Base-by-base conservation (phyloP, 148 eudicot species). In the Talinum fruticosum region DNA sequence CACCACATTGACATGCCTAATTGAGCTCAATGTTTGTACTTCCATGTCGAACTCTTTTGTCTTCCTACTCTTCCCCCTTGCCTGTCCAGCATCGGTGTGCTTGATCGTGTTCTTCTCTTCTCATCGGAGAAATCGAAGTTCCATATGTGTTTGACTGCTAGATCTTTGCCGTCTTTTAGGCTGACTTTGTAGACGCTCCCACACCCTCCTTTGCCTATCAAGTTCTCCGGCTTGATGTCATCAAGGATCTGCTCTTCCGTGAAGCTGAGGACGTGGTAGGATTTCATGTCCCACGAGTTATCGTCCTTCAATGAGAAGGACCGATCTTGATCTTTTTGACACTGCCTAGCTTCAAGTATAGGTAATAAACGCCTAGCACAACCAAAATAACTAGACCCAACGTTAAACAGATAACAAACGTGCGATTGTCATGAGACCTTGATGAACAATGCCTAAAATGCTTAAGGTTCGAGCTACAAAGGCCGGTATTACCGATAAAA, bases 181-280 rank as follows among this genome's bases (percentile, higher is more conserved):
- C 30, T 36, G 34, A 91, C 94, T 69, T 85, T 88, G 73, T 96
- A 96, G 10, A 93, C 99, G 41, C 84, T 88, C 32, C 99, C 99
- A 1, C 93, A 88, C 78, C 99, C 99, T 1, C 99, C 99, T 90
- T 96, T 96, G 38, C 97, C 99, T 1, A 96, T 89, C 69, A 90
- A 67, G 82, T 96, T 96, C 35, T 91, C 97, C 12, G 88, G 86
- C 79, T 89, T 87, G 75, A 96, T 80, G 0, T 92, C 86, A 69
- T 93, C 92, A 19, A 96, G 87, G 75, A 96, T 87, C 75, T 96
- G 93, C 66, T 86, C 93, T 80, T 96, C 99, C 0, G 87, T 86
- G 83, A 96, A 96, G 61, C 82, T 87, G 33, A 96, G 65, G 5
- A 90, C 85, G 66, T 91, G 99, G 88, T 88, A 96, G 54, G 99